A percentile compares a stretch with the other conserved stretches of the same genome.
Evolutionary conservation across 352 stramenopile genomes (phyloP).

Genomic region (Phytophthora cryptogea): DNA sequence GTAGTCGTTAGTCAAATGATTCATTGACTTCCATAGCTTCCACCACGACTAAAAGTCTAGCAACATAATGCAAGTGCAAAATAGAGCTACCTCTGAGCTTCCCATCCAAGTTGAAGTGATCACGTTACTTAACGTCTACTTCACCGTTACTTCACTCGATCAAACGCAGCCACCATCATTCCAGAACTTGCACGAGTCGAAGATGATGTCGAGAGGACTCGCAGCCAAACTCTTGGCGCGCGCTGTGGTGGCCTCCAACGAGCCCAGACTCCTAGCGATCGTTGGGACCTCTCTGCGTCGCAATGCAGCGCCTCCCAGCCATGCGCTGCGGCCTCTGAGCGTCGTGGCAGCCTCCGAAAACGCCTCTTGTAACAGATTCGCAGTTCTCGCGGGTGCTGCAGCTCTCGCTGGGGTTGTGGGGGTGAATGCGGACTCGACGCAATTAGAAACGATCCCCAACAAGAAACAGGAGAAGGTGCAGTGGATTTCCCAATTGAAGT

Average conservation of each 20-base stretch:
- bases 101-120: slow-evolving; percentile 9
- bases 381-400: slow-evolving; percentile 22
- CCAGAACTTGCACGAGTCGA: neutral
- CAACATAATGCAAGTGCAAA: neutral
- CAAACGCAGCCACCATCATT: too few relatives aligned
- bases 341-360: slow-evolving; percentile 8
- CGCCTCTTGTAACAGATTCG: slow-evolving; percentile 12
- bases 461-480: slow-evolving; percentile 43
- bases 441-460: slow-evolving; percentile 23
- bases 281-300: neutral
- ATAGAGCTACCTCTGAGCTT: slow-evolving; percentile 3
- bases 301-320: neutral
- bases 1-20: slow-evolving; percentile 4
- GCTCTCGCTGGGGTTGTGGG: slow-evolving; percentile 17
- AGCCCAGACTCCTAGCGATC: slow-evolving; percentile 3
- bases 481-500: neutral
- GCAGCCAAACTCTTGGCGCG: slow-evolving; percentile 21
- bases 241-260: slow-evolving; percentile 8
- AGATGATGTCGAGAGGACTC: slow-evolving; percentile 22
- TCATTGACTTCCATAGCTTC: too few relatives aligned
- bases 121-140: neutral
- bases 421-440: slow-evolving; percentile 7
- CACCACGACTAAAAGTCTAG: too few relatives aligned
- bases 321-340: slow-evolving; percentile 12
- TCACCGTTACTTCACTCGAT: slow-evolving; percentile 3